These are phyloP conservation scores for Camellia japonica DNA, from an alignment of 148 eudicot species.

Conservation along the genomic window DNA sequence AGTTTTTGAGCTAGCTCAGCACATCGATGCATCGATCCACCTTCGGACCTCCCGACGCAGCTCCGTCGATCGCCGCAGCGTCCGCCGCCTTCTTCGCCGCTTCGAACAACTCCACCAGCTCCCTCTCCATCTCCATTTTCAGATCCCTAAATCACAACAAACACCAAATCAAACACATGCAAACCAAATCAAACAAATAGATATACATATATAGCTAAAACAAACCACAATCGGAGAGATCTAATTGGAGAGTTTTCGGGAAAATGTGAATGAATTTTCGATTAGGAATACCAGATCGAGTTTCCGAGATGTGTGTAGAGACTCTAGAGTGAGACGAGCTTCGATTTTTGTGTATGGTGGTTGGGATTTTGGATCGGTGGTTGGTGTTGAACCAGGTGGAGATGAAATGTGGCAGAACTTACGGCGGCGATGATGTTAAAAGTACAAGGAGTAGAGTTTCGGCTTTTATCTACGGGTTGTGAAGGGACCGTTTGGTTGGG, in stretches of 20 bases:
- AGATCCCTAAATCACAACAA: not conserved
- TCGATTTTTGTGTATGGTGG: not conserved
- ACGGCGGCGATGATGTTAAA: not conserved
- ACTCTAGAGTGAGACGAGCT: not conserved
- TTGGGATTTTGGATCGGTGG: not conserved
- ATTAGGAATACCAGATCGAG: no score
- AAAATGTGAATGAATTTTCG: no score
- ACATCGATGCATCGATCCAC: conserved; percentile 28
- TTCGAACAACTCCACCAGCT: conserved; percentile 27
- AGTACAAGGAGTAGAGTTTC: no score
- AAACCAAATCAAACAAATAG: no score
- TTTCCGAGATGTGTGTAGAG: no score
- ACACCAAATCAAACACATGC: not conserved
- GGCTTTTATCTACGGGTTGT: no score
- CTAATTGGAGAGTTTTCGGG: no score
- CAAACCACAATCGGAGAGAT: not conserved
- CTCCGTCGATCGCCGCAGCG: conserved; percentile 19
- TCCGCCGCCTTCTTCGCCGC: conserved; percentile 31
- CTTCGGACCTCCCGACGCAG: conserved; percentile 8
- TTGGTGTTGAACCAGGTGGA: not conserved
- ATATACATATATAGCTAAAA: not conserved
- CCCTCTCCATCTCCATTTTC: conserved; percentile 23
- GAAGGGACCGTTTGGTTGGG: no score
- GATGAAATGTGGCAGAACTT: not conserved
- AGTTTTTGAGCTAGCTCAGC: conserved; percentile 20